These are phyloP conservation scores for Endocalyx cinctus DNA, from an alignment of 2,329 filamentous ascomycete species.

Conservation along the genomic window DNA sequence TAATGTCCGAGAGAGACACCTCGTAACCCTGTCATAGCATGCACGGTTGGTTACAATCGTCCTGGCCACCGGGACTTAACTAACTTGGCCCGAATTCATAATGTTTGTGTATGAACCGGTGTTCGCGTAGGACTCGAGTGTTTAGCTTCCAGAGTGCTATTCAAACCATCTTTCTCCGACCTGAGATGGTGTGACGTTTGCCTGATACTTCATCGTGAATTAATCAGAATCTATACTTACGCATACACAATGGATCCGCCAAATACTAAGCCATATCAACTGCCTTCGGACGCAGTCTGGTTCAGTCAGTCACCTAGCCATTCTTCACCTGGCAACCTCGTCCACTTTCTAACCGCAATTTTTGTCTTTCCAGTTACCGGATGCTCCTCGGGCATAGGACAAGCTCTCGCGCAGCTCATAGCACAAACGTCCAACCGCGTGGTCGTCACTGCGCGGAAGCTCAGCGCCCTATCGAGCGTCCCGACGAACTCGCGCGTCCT, in stretches of 20 bases:
- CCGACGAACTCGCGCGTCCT: slow-evolving; percentile 33
- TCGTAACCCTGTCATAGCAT: too few species aligned
- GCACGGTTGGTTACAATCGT: too few species aligned
- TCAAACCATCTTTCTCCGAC: too few species aligned
- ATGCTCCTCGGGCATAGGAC: slow-evolving; percentile 27
- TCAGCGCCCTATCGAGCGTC: slow-evolving; percentile 36
- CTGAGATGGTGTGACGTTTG: too few species aligned
- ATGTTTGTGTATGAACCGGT: too few species aligned
- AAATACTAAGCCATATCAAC: slow-evolving; percentile 11
- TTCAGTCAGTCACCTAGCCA: slow-evolving; percentile 15
- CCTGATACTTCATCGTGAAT: too few species aligned
- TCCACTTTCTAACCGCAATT: slow-evolving; percentile 1
- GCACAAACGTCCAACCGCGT: slow-evolving; percentile 28
- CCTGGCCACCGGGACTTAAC: too few species aligned
- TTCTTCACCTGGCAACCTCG: not conserved
- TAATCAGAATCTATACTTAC: too few species aligned
- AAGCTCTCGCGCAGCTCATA: slow-evolving; percentile 17
- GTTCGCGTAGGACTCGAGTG: too few species aligned
- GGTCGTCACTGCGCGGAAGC: slow-evolving; percentile 34
- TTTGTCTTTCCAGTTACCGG: slow-evolving; percentile 26
- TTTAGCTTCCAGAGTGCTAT: too few species aligned
- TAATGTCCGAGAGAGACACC: too few species aligned
- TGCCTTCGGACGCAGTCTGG: slow-evolving; percentile 18
- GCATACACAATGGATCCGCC: slow-evolving; percentile 6
- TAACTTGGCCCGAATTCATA: too few species aligned